These are phyloP conservation scores for Penicillium turbatum DNA, from an alignment of 495 filamentous ascomycete genomes.

Conservation along the genomic window DNA sequence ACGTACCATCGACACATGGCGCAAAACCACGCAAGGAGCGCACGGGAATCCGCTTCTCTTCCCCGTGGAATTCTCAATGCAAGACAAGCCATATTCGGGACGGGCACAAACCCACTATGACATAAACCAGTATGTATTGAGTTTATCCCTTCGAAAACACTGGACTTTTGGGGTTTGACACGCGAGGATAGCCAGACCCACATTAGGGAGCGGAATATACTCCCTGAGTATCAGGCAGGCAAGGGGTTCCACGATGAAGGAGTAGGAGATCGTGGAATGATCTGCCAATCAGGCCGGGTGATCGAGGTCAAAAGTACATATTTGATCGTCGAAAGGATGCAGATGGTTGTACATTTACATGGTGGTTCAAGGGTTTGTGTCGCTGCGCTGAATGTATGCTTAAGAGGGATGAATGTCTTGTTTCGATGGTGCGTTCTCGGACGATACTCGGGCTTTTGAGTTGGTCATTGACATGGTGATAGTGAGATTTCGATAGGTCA, in stretches of 20 bases:
- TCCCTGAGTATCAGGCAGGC: not conserved
- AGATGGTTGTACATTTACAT: too few relatives aligned
- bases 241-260: slow-evolving; percentile 4
- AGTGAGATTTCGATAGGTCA: too few relatives aligned
- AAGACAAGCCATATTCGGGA: slow-evolving; percentile 6
- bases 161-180: not conserved
- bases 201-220: not conserved
- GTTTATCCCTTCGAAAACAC: not conserved
- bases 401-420: too few relatives aligned
- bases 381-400: too few relatives aligned
- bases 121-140: not conserved
- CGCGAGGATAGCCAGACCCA: not conserved
- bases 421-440: too few relatives aligned
- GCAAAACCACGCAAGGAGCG: too few relatives aligned
- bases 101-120: not conserved
- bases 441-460: too few relatives aligned
- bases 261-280: slow-evolving; percentile 22
- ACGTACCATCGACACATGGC: not conserved
- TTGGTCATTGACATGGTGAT: too few relatives aligned
- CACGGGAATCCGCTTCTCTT: not conserved
- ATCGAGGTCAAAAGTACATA: not conserved
- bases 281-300: slow-evolving; percentile 14
- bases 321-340: not conserved
- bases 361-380: too few relatives aligned
- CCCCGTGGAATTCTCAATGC: slow-evolving; percentile 5